Evolutionary conservation across 2,329 filamentous ascomycete genomes (phyloP).

Genomic region (Sclerotinia borealis): DNA sequence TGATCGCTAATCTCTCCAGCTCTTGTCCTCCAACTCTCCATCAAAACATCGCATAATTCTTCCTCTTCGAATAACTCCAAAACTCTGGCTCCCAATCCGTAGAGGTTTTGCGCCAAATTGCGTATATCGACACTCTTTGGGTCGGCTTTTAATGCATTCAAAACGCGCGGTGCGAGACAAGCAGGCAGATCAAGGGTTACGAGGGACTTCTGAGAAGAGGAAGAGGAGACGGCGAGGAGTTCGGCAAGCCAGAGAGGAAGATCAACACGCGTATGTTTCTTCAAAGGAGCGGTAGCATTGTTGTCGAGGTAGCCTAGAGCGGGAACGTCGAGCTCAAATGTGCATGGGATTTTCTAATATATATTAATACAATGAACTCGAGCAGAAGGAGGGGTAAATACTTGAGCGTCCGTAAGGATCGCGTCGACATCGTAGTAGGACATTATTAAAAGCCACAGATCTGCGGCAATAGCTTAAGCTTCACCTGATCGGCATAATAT

Average conservation of each 20-base stretch:
- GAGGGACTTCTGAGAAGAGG: slow-evolving; percentile 46
- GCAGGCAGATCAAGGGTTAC: slow-evolving; percentile 76
- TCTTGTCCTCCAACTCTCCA: slow-evolving; percentile 73
- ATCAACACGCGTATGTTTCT: slow-evolving; percentile 70
- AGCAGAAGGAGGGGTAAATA: slow-evolving; percentile 33
- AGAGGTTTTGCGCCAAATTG: slow-evolving; percentile 80
- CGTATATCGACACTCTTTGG: slow-evolving; percentile 79
- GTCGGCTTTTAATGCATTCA: slow-evolving; percentile 88
- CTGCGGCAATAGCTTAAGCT: background rate
- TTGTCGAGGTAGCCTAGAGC: slow-evolving; percentile 86
- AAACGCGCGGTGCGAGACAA: slow-evolving; percentile 60
- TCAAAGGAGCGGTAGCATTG: slow-evolving; percentile 64
- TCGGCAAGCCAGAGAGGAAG: slow-evolving; percentile 93
- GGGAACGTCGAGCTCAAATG: slow-evolving; percentile 84
- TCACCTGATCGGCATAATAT: background rate
- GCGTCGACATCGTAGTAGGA: slow-evolving; percentile 82
- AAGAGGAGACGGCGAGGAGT: slow-evolving; percentile 72
- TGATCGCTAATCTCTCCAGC: slow-evolving; percentile 82
- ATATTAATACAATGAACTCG: slow-evolving; percentile 14
- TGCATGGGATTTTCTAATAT: slow-evolving; percentile 83
- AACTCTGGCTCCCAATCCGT: slow-evolving; percentile 76
- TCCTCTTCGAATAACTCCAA: slow-evolving; percentile 90
- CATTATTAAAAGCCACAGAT: slow-evolving; percentile 36
- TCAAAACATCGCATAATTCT: slow-evolving; percentile 65
- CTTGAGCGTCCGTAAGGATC: slow-evolving; percentile 80